A percentile compares a stretch with the other conserved stretches of the same genome.
phyloP scores from a whole-genome alignment of 306 rosid genomes.

The Pterocarpus santalinus region DNA sequence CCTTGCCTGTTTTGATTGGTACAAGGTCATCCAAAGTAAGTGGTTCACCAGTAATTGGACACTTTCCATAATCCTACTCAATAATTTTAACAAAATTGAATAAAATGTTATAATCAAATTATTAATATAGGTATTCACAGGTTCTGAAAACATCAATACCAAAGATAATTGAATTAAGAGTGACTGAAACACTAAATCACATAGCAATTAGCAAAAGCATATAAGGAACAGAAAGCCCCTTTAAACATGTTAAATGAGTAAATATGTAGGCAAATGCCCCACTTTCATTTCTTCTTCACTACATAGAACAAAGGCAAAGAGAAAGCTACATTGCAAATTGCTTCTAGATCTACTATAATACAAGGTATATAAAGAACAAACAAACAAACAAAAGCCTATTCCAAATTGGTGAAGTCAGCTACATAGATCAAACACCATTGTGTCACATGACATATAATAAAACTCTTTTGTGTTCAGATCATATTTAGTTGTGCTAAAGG shows the following conservation, averaged over 20 bases:
- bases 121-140: not conserved
- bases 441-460: no score
- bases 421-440: not conserved
- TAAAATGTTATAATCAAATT: slow-evolving; percentile 33
- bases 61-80: slow-evolving; percentile 91
- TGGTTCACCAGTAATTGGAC: slow-evolving; percentile 91
- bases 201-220: slow-evolving; percentile 6
- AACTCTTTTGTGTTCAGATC: not conserved
- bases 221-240: not conserved
- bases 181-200: not conserved
- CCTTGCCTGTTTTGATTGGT: slow-evolving; percentile 93
- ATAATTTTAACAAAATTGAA: slow-evolving; percentile 39
- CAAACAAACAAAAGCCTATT: not conserved
- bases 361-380: slow-evolving; percentile 9
- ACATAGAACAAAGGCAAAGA: not conserved
- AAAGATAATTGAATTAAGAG: not conserved
- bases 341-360: slow-evolving; percentile 8
- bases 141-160: slow-evolving; percentile 1
- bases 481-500: not conserved
- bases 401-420: not conserved
- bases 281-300: not conserved
- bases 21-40: slow-evolving; percentile 82
- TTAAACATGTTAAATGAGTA: slow-evolving; percentile 15
- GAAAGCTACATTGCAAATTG: not conserved
- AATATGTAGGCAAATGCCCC: not conserved